Evolutionary conservation across 169 alveolate species (phyloP).

Genomic region (Eimeria necatrix): DNA sequence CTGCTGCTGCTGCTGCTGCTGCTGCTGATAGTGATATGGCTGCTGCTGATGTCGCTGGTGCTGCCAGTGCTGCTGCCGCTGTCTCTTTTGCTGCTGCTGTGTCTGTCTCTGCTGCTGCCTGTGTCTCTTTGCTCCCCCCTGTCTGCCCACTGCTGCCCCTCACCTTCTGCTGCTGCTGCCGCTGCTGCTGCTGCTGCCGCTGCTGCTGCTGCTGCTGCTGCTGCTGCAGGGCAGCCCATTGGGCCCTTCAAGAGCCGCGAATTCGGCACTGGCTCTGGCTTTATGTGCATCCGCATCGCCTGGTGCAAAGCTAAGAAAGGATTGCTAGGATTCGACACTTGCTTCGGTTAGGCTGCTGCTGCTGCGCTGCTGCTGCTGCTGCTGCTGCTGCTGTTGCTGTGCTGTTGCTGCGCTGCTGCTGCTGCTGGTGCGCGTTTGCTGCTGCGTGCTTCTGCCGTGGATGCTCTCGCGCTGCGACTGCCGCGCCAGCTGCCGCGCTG

Average conservation of each 20-base stretch:
- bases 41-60: too few relatives aligned
- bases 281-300: slow-evolving; percentile 89
- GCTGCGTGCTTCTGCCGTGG: background rate
- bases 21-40: too few relatives aligned
- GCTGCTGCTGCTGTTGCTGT: too few relatives aligned
- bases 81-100: background rate
- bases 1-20: too few relatives aligned
- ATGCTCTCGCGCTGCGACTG: background rate
- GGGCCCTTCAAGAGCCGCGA: slow-evolving; percentile 93
- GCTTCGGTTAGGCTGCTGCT: slow-evolving; percentile 79
- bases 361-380: too few relatives aligned
- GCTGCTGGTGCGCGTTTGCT: background rate
- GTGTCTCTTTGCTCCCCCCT: background rate
- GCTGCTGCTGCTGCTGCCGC: too few relatives aligned
- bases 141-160: too few relatives aligned
- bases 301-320: slow-evolving; percentile 86
- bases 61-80: background rate
- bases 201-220: too few relatives aligned
- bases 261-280: slow-evolving; percentile 90
- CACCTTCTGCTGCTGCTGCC: too few relatives aligned
- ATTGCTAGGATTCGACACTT: slow-evolving; percentile 79
- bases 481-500: too few relatives aligned
- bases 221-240: slow-evolving; percentile 87
- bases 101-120: background rate
- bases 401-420: too few relatives aligned